Percentiles rank a stretch among this genome's conserved stretches.
Conservation (phyloP, 2,329 filamentous ascomycete genomes). For the Fusarium denticulatum region DNA sequence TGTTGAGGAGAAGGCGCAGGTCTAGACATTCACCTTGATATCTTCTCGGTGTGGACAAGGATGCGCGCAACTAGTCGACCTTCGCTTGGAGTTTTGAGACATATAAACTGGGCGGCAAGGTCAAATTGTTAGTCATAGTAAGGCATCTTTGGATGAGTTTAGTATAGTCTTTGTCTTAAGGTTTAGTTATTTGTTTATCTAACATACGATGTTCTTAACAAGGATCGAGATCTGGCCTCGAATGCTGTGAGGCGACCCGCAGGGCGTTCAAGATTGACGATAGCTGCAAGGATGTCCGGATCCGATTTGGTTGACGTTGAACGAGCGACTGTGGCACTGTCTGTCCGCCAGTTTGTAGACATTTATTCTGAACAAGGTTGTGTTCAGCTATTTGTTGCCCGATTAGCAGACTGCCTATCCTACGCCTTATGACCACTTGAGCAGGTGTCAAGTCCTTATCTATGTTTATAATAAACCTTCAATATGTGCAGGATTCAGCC, state of each 20-base stretch:
- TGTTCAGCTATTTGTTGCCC: background rate
- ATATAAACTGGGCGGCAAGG: background rate
- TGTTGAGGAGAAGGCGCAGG: background rate
- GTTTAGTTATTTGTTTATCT: background rate
- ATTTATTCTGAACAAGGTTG: background rate
- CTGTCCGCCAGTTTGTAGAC: no score
- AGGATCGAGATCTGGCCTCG: background rate
- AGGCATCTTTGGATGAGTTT: background rate
- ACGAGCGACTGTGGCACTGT: background rate
- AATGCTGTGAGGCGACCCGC: background rate
- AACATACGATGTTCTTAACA: background rate
- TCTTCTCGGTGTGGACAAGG: background rate
- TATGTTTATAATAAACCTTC: background rate
- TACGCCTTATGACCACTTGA: background rate
- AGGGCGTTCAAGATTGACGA: background rate
- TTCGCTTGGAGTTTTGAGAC: background rate
- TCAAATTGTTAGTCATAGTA: background rate
- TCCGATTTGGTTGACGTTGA: background rate
- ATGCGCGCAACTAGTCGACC: background rate
- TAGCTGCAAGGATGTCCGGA: background rate
- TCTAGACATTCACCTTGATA: background rate
- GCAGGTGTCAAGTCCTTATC: background rate
- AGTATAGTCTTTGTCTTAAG: background rate
- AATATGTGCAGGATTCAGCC: background rate
- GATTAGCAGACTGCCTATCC: background rate